These are phyloP conservation scores for Arabidopsis thaliana DNA, from an alignment of 345 rosid genomes.

Conservation along the genomic window DNA sequence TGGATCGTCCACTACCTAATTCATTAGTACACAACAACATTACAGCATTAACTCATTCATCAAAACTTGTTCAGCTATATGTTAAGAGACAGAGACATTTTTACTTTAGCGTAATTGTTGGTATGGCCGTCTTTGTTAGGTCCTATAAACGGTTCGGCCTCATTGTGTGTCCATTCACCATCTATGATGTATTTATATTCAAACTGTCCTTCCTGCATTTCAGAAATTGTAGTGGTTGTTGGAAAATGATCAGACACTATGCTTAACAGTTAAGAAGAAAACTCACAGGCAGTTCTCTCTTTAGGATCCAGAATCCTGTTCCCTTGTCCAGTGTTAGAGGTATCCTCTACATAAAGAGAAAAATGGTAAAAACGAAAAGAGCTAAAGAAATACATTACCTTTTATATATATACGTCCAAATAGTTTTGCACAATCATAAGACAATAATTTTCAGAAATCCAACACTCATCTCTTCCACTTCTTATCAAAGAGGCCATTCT, in stretches of 20 bases:
- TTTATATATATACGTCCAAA: background rate
- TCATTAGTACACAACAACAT: conserved; percentile 5
- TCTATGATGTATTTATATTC: conserved; percentile 92
- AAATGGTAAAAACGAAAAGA: no score
- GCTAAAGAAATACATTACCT: no score
- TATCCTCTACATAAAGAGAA: conserved; percentile 56
- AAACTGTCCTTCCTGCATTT: conserved; percentile 82
- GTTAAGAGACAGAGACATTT: conserved; percentile 35
- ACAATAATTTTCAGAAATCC: background rate
- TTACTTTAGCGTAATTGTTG: conserved; percentile 76
- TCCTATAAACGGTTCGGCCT: conserved; percentile 58
- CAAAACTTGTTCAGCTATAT: background rate
- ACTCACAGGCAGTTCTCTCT: conserved; percentile 76
- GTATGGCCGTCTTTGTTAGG: conserved; percentile 84
- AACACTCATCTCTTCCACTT: conserved; percentile 5
- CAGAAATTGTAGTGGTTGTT: background rate
- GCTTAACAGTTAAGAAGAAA: conserved; percentile 4
- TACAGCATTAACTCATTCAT: background rate
- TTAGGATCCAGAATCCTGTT: conserved; percentile 66
- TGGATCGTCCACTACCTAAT: conserved; percentile 61
- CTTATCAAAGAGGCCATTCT: background rate
- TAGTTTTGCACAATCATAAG: conserved; percentile 14
- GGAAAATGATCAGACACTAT: background rate
- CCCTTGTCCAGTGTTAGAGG: conserved; percentile 66
- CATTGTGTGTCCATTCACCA: conserved; percentile 77